These are phyloP conservation scores for Guadua angustifolia DNA, from an alignment of 176 grass and related monocot species.

Conservation along the genomic window DNA sequence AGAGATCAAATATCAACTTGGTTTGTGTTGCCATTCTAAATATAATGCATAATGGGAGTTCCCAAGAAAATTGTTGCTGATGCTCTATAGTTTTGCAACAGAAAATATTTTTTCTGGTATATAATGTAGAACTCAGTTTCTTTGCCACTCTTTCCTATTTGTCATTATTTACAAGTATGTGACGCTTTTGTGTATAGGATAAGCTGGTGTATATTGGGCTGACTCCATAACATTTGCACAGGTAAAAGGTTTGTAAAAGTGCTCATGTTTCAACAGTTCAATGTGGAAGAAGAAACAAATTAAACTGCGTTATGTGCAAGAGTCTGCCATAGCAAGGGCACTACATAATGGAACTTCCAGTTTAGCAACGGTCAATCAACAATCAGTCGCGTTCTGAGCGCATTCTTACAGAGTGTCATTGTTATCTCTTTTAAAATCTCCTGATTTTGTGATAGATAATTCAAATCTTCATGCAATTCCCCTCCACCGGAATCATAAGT, in stretches of 20 bases:
- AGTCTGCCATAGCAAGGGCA: not conserved
- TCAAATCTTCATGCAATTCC: not conserved
- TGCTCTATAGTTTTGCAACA: not conserved
- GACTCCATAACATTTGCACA: not conserved
- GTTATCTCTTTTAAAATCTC: not conserved
- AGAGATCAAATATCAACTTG: slow-evolving; percentile 12
- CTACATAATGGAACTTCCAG: not conserved
- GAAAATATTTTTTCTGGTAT: not conserved
- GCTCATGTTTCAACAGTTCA: slow-evolving; percentile 11
- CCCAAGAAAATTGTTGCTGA: not conserved
- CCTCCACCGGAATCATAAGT: not conserved
- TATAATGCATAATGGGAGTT: slow-evolving; percentile 9
- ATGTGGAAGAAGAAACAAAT: not conserved
- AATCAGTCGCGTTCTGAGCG: not conserved
- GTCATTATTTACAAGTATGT: not conserved
- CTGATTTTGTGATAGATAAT: not conserved
- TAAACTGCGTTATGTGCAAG: not conserved
- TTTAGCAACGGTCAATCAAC: not conserved
- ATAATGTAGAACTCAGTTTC: not conserved
- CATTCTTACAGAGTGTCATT: not conserved
- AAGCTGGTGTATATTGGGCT: not conserved
- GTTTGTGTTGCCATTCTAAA: not conserved
- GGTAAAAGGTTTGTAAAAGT: not conserved
- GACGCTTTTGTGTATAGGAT: not conserved
- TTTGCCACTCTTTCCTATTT: slow-evolving; percentile 1